Evolutionary conservation across 768 basidiomycete species (phyloP), one percentile per base, ranked within the genome.

Genomic region (Scleroderma citrinum): DNA sequence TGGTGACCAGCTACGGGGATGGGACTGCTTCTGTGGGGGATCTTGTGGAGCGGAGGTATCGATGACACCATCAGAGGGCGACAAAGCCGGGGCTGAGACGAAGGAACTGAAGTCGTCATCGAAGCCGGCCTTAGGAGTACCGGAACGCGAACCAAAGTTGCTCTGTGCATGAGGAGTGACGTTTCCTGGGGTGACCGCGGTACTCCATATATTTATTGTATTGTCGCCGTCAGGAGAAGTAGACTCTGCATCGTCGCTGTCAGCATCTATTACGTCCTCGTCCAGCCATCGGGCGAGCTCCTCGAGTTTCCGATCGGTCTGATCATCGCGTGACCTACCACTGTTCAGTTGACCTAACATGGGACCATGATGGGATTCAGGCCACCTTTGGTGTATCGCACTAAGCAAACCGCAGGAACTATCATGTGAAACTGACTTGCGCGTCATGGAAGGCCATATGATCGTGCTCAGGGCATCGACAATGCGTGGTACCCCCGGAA

Each of bases 81-180:
- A 83, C 85, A 29, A 29, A 56, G 50, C 10, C 30, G 30, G 26
- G n/a, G 84, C 85, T 26, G 83, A 82, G 16, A 88, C 76, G 53
- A 87, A 87, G 24, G 78, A 81, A 2, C 81, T 75, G 59, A 92
- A 92, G 62, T 92, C 86, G 58, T 92, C 89, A 47, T 91, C 89
- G 56, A 92, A 80, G 14, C 75, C 73, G n/a, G 54, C 39, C 39
- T 47, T 49, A 20, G 62, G 80, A 3, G 72, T 73, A 44, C 62
- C 57, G 20, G 60, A 56, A 8, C 55, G 54, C 34, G 58, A 61
- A n/a, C 31, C 50, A 29, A 51, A 55, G 7, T 62, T 54, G 20
- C 56, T 61, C 39, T 39, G 54, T 16, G 59, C 54, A 40, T 39
- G 26, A 8, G 64, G 64, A 19, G 66, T 62, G 6, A 50, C 34